Base-by-base conservation (phyloP, 805 yeast species). In the Torulaspora microellipsoides region DNA sequence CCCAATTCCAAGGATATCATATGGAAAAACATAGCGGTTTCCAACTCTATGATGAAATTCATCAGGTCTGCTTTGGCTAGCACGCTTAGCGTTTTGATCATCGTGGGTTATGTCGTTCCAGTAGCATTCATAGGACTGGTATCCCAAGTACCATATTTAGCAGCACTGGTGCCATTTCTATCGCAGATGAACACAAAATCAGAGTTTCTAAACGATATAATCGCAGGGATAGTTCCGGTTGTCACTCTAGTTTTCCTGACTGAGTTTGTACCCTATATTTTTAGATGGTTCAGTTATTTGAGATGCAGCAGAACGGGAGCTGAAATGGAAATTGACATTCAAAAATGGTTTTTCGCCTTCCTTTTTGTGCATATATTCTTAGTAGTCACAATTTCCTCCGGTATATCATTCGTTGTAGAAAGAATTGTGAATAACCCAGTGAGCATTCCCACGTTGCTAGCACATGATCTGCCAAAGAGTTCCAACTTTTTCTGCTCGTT, bases 401-500 rank as follows among this genome's bases (percentile, higher is more conserved):
- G 95, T 23, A 63, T 85, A 3, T 75, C 83, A 1, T 79, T 77
- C 7, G 71, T 86, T 0, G 62, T 83, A 34, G 79, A 80, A 48
- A 80, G 77, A 43, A 64, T 83, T 4, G 62, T 85, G 6, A 78
- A 76, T 46, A 81, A 77, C 51, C 96, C 96, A 1, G 77, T 81
- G 0, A 77, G 86, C 0, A 76, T 85, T 10, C 88, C 93, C 1
- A 70, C 78, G 5, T 62, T 86, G 42, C 69, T 88, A 17, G 95
- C 95, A 0, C 73, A 75, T 11, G 85, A 88, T 53, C 70, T 90
- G 29, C 96, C 96, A 0, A 85, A 84, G 56, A 85, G 95, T 17
- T 83, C 96, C 1, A 85, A 82, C 34, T 89, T 90, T 58, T 90
- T 89, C 66, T 82, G 82, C 60, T 84, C 90, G 3, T 87, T 83